Percentiles rank a stretch among this genome's conserved stretches.
These are phyloP conservation scores for Zizania palustris DNA, from an alignment of 202 grass and related monocot species.

Conservation along the genomic window DNA sequence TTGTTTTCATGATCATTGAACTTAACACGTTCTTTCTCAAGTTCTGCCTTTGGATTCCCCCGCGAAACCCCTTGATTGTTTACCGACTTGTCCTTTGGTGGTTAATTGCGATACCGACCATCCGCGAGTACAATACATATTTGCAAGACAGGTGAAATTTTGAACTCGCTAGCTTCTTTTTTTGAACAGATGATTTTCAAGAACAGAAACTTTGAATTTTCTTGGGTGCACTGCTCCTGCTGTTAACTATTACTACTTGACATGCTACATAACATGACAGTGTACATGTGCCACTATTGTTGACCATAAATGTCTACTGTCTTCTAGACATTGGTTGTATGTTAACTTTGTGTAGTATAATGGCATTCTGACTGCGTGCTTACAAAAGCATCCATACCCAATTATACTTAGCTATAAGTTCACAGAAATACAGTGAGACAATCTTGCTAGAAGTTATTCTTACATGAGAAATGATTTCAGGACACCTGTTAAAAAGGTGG, in stretches of 20 bases:
- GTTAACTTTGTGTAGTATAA: slow-evolving; percentile 32
- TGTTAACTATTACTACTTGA: slow-evolving; percentile 25
- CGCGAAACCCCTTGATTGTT: slow-evolving; percentile 79
- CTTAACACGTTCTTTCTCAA: slow-evolving; percentile 99
- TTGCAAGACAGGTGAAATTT: slow-evolving; percentile 88
- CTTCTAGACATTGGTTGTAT: slow-evolving; percentile 32
- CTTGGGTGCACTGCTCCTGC: neutral
- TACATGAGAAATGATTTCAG: slow-evolving; percentile 52
- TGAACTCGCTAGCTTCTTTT: slow-evolving; percentile 13
- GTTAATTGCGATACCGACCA: slow-evolving; percentile 97
- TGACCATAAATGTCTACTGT: slow-evolving; percentile 22
- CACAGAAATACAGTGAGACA: neutral
- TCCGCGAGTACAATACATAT: slow-evolving; percentile 97
- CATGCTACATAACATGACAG: slow-evolving; percentile 37
- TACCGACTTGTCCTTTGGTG: slow-evolving; percentile 97
- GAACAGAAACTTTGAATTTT: slow-evolving; percentile 34
- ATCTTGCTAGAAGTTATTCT: slow-evolving; percentile 19
- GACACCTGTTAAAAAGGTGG: slow-evolving; percentile 94
- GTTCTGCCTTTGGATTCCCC: slow-evolving; percentile 97
- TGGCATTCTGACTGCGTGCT: neutral
- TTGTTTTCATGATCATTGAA: slow-evolving; percentile 93
- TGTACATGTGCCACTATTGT: slow-evolving; percentile 33
- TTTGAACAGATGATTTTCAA: slow-evolving; percentile 25
- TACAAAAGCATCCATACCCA: neutral
- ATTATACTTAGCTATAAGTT: neutral